A percentile compares a stretch with the other conserved stretches of the same genome.
Conservation (phyloP, 345 rosid species). For the Brassica juncea region DNA sequence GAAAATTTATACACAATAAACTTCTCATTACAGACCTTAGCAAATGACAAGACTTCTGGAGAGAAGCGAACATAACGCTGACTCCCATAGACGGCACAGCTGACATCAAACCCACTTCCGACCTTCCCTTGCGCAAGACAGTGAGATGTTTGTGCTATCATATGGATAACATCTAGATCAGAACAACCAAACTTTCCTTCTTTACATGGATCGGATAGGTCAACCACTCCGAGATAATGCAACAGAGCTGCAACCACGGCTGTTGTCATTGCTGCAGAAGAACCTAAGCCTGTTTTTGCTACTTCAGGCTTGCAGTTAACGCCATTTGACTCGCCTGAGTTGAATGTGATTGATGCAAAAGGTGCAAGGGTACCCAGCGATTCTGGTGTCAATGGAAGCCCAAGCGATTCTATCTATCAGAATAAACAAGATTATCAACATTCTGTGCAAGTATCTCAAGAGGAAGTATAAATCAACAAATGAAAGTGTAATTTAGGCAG, state of each 20-base stretch:
- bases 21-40: slow-evolving; percentile 62
- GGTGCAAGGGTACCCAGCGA: slow-evolving; percentile 76
- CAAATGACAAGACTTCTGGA: slow-evolving; percentile 77
- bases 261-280: slow-evolving; percentile 98
- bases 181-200: slow-evolving; percentile 42
- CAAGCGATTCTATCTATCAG: slow-evolving; percentile 75
- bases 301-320: slow-evolving; percentile 85
- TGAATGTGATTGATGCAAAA: slow-evolving; percentile 83
- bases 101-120: slow-evolving; percentile 98
- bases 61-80: slow-evolving; percentile 94
- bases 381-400: slow-evolving; percentile 83
- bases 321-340: slow-evolving; percentile 60
- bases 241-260: slow-evolving; percentile 92
- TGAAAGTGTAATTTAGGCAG: not conserved
- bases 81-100: slow-evolving; percentile 97
- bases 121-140: slow-evolving; percentile 98
- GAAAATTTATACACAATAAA: not conserved
- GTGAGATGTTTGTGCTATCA: slow-evolving; percentile 90
- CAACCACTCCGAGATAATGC: slow-evolving; percentile 81
- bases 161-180: slow-evolving; percentile 77
- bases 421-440: slow-evolving; percentile 24
- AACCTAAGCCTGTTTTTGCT: slow-evolving; percentile 98
- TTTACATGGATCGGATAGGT: slow-evolving; percentile 56
- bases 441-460: slow-evolving; percentile 18
- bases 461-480: not conserved